Evolutionary conservation across 2,329 filamentous ascomycete genomes (phyloP).

Genomic region (Exophiala sideris): DNA sequence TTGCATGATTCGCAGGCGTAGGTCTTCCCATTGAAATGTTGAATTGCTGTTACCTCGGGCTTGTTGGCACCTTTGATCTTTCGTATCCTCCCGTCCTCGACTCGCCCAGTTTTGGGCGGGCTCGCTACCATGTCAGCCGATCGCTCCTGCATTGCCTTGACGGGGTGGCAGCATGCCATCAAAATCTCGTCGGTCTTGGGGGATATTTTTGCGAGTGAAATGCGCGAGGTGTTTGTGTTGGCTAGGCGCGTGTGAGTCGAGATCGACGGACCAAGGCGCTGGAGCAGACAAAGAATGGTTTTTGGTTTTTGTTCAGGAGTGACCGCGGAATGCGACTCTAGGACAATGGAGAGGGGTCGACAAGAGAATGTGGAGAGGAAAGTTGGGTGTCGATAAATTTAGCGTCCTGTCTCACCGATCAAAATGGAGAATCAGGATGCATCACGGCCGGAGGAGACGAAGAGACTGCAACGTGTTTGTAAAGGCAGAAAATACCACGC

Average conservation of each 20-base stretch:
- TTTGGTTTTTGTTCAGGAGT: neutral
- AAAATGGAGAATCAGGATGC: neutral
- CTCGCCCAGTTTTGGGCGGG: constrained; percentile 15
- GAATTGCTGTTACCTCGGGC: constrained; percentile 17
- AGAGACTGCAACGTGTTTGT: no score
- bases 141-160: constrained; percentile 11
- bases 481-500: no score
- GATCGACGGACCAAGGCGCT: neutral
- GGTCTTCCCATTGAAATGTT: constrained; percentile 27
- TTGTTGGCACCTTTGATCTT: constrained; percentile 14
- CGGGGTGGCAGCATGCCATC: neutral
- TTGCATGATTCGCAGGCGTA: constrained; percentile 29
- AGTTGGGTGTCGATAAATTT: neutral
- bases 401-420: neutral
- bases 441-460: no score
- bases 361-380: neutral
- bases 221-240: neutral
- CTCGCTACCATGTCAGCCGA: constrained; percentile 10
- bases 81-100: constrained; percentile 22
- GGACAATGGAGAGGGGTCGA: neutral
- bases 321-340: neutral
- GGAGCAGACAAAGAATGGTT: neutral
- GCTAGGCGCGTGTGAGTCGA: neutral
- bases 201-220: neutral
- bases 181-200: neutral